These are phyloP conservation scores for Cladosporium colombiae DNA, from an alignment of 2,329 filamentous ascomycete species.

Conservation along the genomic window DNA sequence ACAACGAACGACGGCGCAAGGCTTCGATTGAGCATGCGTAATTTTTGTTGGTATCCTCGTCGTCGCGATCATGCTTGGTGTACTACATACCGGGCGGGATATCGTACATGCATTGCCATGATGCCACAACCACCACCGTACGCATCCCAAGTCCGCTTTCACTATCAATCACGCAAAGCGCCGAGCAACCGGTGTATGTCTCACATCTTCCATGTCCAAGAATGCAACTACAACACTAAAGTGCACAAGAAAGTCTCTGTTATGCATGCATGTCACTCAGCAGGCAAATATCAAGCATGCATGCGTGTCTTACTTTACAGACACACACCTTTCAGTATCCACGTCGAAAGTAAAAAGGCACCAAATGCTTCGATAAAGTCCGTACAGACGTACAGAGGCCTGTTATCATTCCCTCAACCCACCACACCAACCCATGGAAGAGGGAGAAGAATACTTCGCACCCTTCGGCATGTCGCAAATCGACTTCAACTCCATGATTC, in stretches of 20 bases:
- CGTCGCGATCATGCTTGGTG: no score
- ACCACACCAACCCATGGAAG: not conserved
- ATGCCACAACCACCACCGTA: not conserved
- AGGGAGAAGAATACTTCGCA: conserved; percentile 1
- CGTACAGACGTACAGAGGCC: not conserved
- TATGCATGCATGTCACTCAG: not conserved
- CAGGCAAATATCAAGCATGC: not conserved
- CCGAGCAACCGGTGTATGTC: not conserved
- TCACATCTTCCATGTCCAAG: not conserved
- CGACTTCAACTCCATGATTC: conserved; percentile 2
- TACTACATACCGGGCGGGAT: no score
- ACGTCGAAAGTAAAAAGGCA: not conserved
- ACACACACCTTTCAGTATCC: not conserved
- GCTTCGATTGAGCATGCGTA: no score
- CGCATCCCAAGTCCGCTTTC: not conserved
- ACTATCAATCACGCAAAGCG: not conserved
- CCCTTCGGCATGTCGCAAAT: not conserved
- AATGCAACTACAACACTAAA: not conserved
- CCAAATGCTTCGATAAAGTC: not conserved
- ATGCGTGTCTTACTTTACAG: not conserved
- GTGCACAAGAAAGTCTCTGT: not conserved
- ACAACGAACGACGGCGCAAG: no score
- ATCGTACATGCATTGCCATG: not conserved
- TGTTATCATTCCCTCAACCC: not conserved
- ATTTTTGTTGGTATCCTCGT: no score